These are phyloP conservation scores for Mariannaea elegans DNA, from an alignment of 2,329 filamentous ascomycete species.

Conservation along the genomic window DNA sequence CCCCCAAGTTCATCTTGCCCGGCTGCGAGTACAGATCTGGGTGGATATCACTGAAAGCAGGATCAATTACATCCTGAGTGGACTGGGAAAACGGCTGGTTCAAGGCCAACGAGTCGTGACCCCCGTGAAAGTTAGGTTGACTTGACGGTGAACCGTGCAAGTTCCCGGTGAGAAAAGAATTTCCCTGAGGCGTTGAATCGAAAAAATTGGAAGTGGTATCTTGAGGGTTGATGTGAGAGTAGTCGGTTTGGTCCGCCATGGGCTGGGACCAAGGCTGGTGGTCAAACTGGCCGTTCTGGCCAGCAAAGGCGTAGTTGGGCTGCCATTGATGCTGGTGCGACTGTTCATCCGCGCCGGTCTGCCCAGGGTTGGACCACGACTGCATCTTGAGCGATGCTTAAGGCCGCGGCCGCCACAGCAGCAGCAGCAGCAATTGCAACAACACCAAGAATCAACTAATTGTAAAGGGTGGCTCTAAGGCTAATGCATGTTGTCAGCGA, in stretches of 20 bases:
- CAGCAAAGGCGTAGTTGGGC: slow-evolving; percentile 44
- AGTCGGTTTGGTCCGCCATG: slow-evolving; percentile 45
- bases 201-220: slow-evolving; percentile 48
- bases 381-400: slow-evolving; percentile 48
- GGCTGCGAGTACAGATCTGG: slow-evolving; percentile 50
- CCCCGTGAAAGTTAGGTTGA: slow-evolving; percentile 43
- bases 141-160: slow-evolving; percentile 42
- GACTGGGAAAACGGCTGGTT: slow-evolving; percentile 47
- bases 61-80: slow-evolving; percentile 48
- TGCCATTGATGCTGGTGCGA: slow-evolving; percentile 46
- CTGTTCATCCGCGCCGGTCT: slow-evolving; percentile 48
- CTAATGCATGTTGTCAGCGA: slow-evolving; percentile 45
- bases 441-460: slow-evolving; percentile 34
- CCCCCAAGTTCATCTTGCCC: slow-evolving; percentile 42
- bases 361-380: slow-evolving; percentile 50
- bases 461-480: slow-evolving; percentile 33
- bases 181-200: slow-evolving; percentile 44
- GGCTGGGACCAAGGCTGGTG: slow-evolving; percentile 50
- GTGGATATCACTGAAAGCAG: slow-evolving; percentile 49
- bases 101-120: slow-evolving; percentile 44
- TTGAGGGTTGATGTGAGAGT: slow-evolving; percentile 44
- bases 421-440: slow-evolving; percentile 24
- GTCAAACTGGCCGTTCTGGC: slow-evolving; percentile 50
- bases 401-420: slow-evolving; percentile 33
- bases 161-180: slow-evolving; percentile 43